Evolutionary conservation across 768 basidiomycete species (phyloP).

Genomic region (Trametes villosa): DNA sequence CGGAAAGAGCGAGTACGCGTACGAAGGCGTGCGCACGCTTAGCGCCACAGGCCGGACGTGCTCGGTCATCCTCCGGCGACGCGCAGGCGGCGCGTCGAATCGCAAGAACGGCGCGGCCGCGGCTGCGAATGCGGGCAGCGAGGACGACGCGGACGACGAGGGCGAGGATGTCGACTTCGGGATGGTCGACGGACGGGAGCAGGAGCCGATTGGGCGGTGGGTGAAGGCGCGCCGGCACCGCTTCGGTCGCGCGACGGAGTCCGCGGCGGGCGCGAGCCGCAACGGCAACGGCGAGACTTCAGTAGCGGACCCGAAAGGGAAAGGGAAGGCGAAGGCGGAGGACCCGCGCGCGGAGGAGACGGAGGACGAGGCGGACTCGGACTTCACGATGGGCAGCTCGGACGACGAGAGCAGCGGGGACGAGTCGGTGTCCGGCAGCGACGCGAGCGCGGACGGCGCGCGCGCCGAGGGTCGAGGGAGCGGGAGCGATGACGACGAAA

Average conservation of each 20-base stretch:
- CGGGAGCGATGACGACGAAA: slow-evolving; percentile 35
- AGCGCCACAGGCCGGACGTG: slow-evolving; percentile 72
- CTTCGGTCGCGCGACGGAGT: slow-evolving; percentile 47
- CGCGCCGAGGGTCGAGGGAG: slow-evolving; percentile 25
- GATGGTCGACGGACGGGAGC: slow-evolving; percentile 73
- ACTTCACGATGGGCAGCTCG: slow-evolving; percentile 31
- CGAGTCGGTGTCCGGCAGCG: slow-evolving; percentile 43
- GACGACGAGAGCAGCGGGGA: slow-evolving; percentile 15
- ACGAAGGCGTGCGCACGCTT: slow-evolving; percentile 48
- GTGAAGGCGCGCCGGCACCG: slow-evolving; percentile 56
- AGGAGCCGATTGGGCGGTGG: slow-evolving; percentile 69
- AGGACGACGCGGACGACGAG: slow-evolving; percentile 47
- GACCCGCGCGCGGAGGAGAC: slow-evolving; percentile 29
- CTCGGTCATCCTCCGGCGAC: slow-evolving; percentile 52
- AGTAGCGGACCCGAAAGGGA: not conserved
- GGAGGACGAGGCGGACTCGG: slow-evolving; percentile 39
- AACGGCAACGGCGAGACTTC: slow-evolving; percentile 4
- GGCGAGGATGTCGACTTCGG: slow-evolving; percentile 68
- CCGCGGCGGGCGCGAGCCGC: not conserved
- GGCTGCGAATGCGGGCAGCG: slow-evolving; percentile 25
- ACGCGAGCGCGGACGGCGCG: slow-evolving; percentile 24
- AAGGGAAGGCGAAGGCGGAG: slow-evolving; percentile 19
- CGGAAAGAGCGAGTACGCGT: slow-evolving; percentile 48
- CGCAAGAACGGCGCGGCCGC: not conserved
- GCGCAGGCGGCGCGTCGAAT: slow-evolving; percentile 32